phyloP scores from a whole-genome alignment of 2,329 filamentous ascomycete species.

The Boeremia lycopersici region DNA sequence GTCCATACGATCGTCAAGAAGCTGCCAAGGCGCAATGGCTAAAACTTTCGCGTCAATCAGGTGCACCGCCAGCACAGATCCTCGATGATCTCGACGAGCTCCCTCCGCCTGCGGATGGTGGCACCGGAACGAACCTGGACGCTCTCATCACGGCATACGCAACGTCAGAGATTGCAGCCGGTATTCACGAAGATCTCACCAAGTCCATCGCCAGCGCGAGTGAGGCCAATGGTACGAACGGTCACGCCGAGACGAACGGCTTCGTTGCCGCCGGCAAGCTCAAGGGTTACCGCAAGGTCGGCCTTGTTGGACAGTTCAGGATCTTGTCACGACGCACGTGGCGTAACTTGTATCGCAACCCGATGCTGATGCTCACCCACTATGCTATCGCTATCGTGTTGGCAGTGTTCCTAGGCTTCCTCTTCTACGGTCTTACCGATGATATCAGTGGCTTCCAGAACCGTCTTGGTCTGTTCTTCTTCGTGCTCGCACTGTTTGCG shows the following conservation, averaged over 20 bases:
- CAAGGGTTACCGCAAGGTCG: slow-evolving; percentile 81
- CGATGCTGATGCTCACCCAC: slow-evolving; percentile 97
- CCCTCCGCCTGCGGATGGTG: slow-evolving; percentile 62
- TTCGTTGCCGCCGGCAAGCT: slow-evolving; percentile 66
- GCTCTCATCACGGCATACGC: slow-evolving; percentile 76
- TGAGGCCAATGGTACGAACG: slow-evolving; percentile 69
- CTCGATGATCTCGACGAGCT: slow-evolving; percentile 72
- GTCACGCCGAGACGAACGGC: slow-evolving; percentile 60
- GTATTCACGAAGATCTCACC: slow-evolving; percentile 78
- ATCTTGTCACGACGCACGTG: slow-evolving; percentile 92
- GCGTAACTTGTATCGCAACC: slow-evolving; percentile 97
- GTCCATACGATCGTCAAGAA: slow-evolving; percentile 57
- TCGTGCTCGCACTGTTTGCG: slow-evolving; percentile 91
- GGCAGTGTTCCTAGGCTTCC: slow-evolving; percentile 89
- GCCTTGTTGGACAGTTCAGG: slow-evolving; percentile 79
- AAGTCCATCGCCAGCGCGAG: slow-evolving; percentile 69
- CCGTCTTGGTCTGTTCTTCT: slow-evolving; percentile 95
- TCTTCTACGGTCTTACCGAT: slow-evolving; percentile 95
- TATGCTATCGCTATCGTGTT: slow-evolving; percentile 96
- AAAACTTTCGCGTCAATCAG: slow-evolving; percentile 61
- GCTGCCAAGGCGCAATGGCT: slow-evolving; percentile 63
- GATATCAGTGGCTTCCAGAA: slow-evolving; percentile 99
- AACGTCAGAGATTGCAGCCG: slow-evolving; percentile 75
- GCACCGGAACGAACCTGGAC: slow-evolving; percentile 77
- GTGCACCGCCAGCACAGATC: slow-evolving; percentile 63